Percentiles rank a stretch among this genome's conserved stretches.
phyloP scores from a whole-genome alignment of 1,284 basidiomycete species.

The Porphyrellus sp. region DNA sequence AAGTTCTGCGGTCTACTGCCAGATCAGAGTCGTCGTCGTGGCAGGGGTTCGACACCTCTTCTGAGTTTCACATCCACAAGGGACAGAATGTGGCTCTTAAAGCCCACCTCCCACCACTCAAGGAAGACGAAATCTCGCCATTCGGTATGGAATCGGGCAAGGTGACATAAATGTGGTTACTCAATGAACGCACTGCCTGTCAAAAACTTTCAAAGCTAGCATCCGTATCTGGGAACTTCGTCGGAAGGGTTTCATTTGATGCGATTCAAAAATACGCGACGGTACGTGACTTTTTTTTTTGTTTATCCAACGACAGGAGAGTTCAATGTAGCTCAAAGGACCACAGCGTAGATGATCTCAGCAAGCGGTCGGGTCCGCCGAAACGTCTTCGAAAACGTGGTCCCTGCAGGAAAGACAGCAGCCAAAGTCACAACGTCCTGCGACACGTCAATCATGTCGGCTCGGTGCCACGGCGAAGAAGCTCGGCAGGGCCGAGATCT shows the following conservation, averaged over 20 bases:
- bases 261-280: background rate
- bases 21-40: background rate
- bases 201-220: too few relatives aligned
- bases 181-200: background rate
- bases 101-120: background rate
- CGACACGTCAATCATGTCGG: background rate
- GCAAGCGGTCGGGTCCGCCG: background rate
- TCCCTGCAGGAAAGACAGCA: too few relatives aligned
- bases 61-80: background rate
- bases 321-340: background rate
- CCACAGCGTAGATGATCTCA: background rate
- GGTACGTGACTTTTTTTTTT: background rate
- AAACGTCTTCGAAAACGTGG: slow-evolving; percentile 1
- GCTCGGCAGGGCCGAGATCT: background rate
- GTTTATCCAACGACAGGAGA: background rate
- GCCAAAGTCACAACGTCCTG: too few relatives aligned
- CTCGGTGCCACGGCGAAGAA: background rate
- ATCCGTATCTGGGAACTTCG: slow-evolving; percentile 4
- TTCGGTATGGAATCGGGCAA: background rate
- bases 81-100: background rate
- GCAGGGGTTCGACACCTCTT: background rate
- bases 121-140: background rate
- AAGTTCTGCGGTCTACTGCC: background rate
- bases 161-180: slow-evolving; percentile 5
- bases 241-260: slow-evolving; percentile 1